Base-by-base conservation (phyloP, 2,329 filamentous ascomycete species). In the Botryotinia globosa region DNA sequence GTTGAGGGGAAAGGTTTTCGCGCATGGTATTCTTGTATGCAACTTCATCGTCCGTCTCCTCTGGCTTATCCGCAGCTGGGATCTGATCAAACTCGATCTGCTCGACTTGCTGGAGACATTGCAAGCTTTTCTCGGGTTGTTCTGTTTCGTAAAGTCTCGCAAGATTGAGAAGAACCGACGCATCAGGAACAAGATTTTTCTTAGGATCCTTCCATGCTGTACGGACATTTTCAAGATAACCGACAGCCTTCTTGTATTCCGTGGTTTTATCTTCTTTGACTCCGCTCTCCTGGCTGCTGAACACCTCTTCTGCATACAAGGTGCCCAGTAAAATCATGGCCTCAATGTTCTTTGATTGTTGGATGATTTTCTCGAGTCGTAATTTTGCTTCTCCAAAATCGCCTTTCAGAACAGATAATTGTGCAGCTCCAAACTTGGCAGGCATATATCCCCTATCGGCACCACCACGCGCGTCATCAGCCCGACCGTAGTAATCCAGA, bases 321-420 rank as follows among this genome's bases (percentile, higher is more conserved):
- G 94, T 96, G 12, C 95, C 96, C 0, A 99, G 87, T 25, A 99
- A 85, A 59, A 93, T 94, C 91, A 97, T 97, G 2, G 94, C 94
- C 79, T 99, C 97, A 32, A 95, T 87, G 76, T 86, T 91, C 78
- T 93, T 94, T 6, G 92, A 90, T 76, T 94, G 90, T 80, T 97
- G 93, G 45, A 97, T 90, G 79, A 98, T 95, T 84, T 97, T 98
- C 81, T 99, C 96, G 37, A 99, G 85, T 37, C 93, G 90, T 78
- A 98, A 92, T 81, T 98, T 98, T 39, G 96, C 96, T 74, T 96
- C 94, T 73, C 94, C 94, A 45, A 94, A 88, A 79, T 98, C 94
- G 75, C 92, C 90, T 82, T 91, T 92, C 71, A 94, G 81, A 34
- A 97, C 92, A 54, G 93, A 92, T 78, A 98, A 88, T 83, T 99